These are phyloP conservation scores for Exserohilum rostratum DNA, from an alignment of 2,329 filamentous ascomycete species.

Conservation along the genomic window DNA sequence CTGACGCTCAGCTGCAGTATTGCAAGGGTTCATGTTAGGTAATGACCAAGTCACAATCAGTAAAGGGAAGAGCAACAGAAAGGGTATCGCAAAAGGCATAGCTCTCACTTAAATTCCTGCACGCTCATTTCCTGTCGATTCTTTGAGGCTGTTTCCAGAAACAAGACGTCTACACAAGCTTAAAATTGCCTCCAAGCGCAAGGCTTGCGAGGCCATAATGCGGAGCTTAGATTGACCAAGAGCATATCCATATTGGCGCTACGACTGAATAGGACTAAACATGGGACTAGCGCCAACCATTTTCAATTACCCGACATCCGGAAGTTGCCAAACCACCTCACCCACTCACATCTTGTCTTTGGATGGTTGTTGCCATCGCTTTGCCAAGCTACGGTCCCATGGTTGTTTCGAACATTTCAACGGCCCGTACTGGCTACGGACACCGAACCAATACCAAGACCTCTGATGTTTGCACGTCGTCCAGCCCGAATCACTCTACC, in stretches of 20 bases:
- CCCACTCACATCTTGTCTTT: conserved; percentile 18
- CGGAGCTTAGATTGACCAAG: conserved; percentile 21
- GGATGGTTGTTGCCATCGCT: background rate
- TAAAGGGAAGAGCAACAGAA: background rate
- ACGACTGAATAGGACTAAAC: conserved; percentile 5
- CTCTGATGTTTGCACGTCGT: background rate
- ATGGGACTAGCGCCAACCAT: conserved; percentile 4
- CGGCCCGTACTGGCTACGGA: background rate
- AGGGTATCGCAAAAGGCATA: background rate
- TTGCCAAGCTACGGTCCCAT: background rate
- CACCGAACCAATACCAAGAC: background rate
- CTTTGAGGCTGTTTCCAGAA: background rate
- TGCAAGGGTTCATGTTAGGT: background rate
- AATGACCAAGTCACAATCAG: background rate
- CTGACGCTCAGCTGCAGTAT: background rate
- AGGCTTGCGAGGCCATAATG: conserved; percentile 16
- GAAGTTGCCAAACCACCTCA: conserved; percentile 20
- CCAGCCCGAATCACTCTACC: background rate
- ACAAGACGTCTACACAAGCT: conserved; percentile 19
- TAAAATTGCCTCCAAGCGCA: conserved; percentile 15
- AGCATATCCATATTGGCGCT: conserved; percentile 7
- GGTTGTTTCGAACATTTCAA: background rate
- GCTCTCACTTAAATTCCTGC: no score
- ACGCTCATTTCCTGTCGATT: background rate
- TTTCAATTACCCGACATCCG: conserved; percentile 21